Conservation (phyloP, 2,329 filamentous ascomycete genomes). For the Botryotinia globosa region DNA sequence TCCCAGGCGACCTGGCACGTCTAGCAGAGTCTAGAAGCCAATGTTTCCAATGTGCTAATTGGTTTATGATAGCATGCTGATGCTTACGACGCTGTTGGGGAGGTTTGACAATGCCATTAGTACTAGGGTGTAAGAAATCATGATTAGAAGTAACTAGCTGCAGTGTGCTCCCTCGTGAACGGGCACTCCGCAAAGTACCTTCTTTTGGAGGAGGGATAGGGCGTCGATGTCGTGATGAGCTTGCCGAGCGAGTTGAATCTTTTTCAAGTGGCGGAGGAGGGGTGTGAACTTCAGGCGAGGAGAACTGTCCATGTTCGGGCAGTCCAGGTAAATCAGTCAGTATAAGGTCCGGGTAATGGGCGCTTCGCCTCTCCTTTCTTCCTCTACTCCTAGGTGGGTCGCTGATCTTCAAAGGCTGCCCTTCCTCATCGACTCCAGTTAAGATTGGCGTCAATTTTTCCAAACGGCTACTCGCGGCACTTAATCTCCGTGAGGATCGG, state of each 20-base stretch:
- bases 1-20: conserved; percentile 55
- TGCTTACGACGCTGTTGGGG: conserved; percentile 52
- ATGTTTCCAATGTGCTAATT: conserved; percentile 65
- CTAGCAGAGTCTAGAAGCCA: conserved; percentile 70
- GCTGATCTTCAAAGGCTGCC: conserved; percentile 45
- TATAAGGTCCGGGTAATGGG: conserved; percentile 60
- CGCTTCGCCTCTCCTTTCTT: conserved; percentile 71
- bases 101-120: conserved; percentile 31
- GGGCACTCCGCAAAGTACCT: conserved; percentile 61
- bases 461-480: conserved; percentile 82
- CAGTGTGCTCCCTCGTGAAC: conserved; percentile 78
- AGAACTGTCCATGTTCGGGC: conserved; percentile 52
- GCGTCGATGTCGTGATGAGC: conserved; percentile 72
- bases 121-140: conserved; percentile 55
- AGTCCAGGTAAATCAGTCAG: conserved; percentile 75
- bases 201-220: conserved; percentile 86
- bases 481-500: conserved; percentile 76
- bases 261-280: conserved; percentile 76
- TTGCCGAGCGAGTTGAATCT: conserved; percentile 70
- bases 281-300: conserved; percentile 39
- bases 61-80: conserved; percentile 62
- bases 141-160: conserved; percentile 73
- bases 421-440: conserved; percentile 76
- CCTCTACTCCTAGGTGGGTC: conserved; percentile 69
- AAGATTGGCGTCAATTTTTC: conserved; percentile 76